Base-by-base conservation (phyloP, 495 filamentous ascomycete species). In the Xylaria bambusicola region DNA sequence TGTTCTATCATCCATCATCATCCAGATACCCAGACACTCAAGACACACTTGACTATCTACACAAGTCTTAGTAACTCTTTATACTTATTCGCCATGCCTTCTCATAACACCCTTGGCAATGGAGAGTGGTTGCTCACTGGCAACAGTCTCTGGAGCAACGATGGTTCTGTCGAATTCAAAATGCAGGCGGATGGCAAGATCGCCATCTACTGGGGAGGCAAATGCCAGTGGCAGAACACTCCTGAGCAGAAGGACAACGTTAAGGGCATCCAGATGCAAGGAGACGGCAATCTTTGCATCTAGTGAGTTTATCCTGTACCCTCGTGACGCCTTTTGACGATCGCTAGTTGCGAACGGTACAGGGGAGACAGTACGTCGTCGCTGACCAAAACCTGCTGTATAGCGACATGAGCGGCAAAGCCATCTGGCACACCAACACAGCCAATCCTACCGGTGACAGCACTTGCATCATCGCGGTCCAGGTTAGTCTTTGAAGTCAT, bases 121-220 rank as follows among this genome's bases (percentile, higher is more conserved):
- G 67, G 64, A 56, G 67, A 70, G 49, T 65, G 60, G 65, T 59
- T 70, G 31, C 55, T 49, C 50, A 44, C 41, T 29, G 62, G 65
- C 44, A 24, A 65, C 23, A 70, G 65, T 51, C 65, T 70, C 40
- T 68, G 51, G 27, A 70, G 67, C 57, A 13, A 58, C 2, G 62
- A 70, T 29, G 60, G 60, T 41, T 54, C 57, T 6, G 58, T 62
- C 40, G 62, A 70, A 33, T 49, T 68, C 52, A 68, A 58, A 54
- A 65, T 64, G 65, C 67, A 70, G 50, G 48, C 17, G 2, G 67
- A 70, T 38, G 67, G 67, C 53, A 70, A 70, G 60, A 59, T 70
- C 36, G 60, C 62, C 44, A 42, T 68, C 47, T 70, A 68, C 55
- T 51, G 41, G 56, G 57, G 56, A 9, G 65, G 62, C 49, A 50